Conservation (phyloP, 2,329 filamentous ascomycete genomes). For the Venturia effusa region DNA sequence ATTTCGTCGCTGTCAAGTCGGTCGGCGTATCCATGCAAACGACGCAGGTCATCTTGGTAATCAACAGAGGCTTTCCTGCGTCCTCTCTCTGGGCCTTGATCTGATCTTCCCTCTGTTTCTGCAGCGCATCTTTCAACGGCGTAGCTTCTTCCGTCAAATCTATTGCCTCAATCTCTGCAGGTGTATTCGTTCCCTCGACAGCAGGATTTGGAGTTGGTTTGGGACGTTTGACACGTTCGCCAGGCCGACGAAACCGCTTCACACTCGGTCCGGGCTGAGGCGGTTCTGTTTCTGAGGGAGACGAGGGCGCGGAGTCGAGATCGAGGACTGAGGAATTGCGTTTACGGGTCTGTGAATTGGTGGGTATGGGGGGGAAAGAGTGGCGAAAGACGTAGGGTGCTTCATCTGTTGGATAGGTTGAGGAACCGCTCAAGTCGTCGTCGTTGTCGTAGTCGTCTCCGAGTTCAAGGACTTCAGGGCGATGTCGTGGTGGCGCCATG, state of each 20-base stretch:
- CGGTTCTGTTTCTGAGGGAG: neutral
- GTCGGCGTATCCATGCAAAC: slow-evolving; percentile 53
- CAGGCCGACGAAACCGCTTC: neutral
- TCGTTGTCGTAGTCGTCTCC: neutral
- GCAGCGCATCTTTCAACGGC: slow-evolving; percentile 33
- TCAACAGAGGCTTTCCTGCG: slow-evolving; percentile 28
- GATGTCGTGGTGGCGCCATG: neutral
- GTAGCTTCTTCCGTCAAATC: slow-evolving; percentile 36
- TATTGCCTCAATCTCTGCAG: slow-evolving; percentile 33
- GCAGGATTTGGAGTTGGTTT: neutral
- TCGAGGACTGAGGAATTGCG: neutral
- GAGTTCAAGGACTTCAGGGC: too few species aligned
- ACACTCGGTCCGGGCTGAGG: neutral
- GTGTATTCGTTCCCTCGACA: neutral
- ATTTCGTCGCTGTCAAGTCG: slow-evolving; percentile 48
- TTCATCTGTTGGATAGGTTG: neutral
- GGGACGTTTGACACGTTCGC: neutral
- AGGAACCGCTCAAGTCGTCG: neutral
- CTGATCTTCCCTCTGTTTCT: slow-evolving; percentile 43
- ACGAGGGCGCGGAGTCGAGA: neutral
- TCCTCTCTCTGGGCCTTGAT: slow-evolving; percentile 31
- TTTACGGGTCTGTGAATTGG: neutral
- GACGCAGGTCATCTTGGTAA: slow-evolving; percentile 45
- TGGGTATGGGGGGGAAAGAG: neutral
- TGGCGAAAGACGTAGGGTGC: neutral